phyloP scores from a whole-genome alignment of 1,139 yeast genomes.

The Suhomyces yuchorum region DNA sequence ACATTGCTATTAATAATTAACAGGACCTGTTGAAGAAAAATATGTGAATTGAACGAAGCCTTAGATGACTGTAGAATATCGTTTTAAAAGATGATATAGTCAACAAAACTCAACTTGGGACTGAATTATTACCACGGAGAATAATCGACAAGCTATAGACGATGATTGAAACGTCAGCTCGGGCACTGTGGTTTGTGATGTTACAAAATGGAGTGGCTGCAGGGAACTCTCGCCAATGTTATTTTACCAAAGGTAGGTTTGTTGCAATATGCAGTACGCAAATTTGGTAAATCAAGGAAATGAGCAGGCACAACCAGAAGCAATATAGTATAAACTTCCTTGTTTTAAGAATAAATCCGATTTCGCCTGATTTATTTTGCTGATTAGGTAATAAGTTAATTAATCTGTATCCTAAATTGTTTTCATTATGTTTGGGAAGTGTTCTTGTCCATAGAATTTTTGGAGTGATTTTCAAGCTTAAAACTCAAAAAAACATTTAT shows the following conservation, averaged over 20 bases:
- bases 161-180: not conserved
- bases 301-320: no score
- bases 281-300: not conserved
- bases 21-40: not conserved
- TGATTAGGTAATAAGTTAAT: no score
- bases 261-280: not conserved
- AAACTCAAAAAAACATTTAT: no score
- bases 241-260: not conserved
- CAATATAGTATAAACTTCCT: no score
- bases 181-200: not conserved
- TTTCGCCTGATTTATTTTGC: no score
- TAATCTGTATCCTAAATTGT: no score
- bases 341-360: no score
- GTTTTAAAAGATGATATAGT: not conserved
- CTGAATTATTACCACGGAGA: not conserved
- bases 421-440: no score
- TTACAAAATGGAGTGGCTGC: not conserved
- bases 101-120: not conserved
- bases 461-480: no score
- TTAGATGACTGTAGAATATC: not conserved
- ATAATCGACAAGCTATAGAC: not conserved
- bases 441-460: no score
- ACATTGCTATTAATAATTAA: conserved; percentile 34
- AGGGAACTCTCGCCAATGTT: not conserved
- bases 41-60: not conserved